Evolutionary conservation across 495 filamentous ascomycete genomes (phyloP).

Genomic region (Penicillium psychrofluorescens): DNA sequence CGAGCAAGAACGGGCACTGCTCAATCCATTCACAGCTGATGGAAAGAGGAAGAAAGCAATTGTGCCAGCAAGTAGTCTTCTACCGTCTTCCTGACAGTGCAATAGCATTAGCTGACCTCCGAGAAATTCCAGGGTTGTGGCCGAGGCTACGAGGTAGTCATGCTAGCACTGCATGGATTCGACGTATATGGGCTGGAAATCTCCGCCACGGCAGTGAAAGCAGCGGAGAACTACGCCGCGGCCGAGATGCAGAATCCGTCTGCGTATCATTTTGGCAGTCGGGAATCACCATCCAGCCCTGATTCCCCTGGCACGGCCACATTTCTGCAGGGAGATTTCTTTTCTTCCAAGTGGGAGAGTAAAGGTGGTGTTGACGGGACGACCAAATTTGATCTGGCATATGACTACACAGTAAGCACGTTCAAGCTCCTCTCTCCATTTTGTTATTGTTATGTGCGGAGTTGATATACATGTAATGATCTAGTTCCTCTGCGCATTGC

Average conservation of each 20-base stretch:
- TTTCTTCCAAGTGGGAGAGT: constrained; percentile 42
- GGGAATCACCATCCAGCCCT: background rate
- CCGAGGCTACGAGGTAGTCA: constrained; percentile 24
- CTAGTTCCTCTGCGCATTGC: constrained; percentile 37
- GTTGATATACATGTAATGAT: background rate
- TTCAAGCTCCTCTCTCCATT: too few relatives aligned
- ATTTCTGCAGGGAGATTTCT: constrained; percentile 61
- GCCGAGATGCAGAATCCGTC: constrained; percentile 7
- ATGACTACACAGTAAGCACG: constrained; percentile 63
- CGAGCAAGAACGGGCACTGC: constrained; percentile 18
- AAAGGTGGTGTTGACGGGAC: constrained; percentile 15
- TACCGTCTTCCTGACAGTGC: background rate
- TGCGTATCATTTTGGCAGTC: constrained; percentile 12
- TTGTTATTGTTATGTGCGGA: too few relatives aligned
- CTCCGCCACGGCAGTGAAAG: constrained; percentile 13
- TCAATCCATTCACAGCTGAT: constrained; percentile 8
- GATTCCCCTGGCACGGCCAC: constrained; percentile 18
- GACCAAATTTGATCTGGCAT: constrained; percentile 60
- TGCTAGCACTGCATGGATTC: constrained; percentile 24
- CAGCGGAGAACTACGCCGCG: constrained; percentile 11
- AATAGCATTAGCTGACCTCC: background rate
- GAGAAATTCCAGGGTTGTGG: constrained; percentile 18
- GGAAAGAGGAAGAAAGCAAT: constrained; percentile 26
- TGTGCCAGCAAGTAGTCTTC: constrained; percentile 22
- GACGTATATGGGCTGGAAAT: constrained; percentile 21